Evolutionary conservation across 2,329 filamentous ascomycete genomes (phyloP), one percentile per base, ranked within the genome.

Genomic region (Aspergillus sojae): DNA sequence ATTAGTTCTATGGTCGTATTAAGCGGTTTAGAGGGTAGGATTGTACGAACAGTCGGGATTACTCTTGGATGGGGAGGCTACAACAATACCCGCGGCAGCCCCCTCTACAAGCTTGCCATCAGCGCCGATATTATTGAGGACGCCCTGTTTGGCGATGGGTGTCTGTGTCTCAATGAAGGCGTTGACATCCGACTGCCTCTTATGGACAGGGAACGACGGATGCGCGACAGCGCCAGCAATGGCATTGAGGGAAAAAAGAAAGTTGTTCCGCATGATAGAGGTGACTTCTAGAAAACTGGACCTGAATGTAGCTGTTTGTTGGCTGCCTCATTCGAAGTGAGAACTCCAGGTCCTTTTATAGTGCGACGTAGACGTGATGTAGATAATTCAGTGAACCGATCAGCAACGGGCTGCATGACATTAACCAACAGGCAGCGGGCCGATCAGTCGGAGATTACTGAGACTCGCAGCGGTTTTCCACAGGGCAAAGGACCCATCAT

Each of bases 31-130:
- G 3, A 16, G 10, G 14, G 2, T 0, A 14, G 10, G 9, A 6
- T 23, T n/a, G 32, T 21, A 76, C 79, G 71, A 68, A 85, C 84
- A 87, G 68, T 86, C 75, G 1, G 85, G 85, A 67, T 85, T 75
- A 3, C 67, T 72, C 28, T 78, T 84, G 4, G 82, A 84, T 26
- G 85, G 85, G 64, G 83, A 85, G 2, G 85, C 85, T 60, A 87
- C 75, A 3, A 87, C 80, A 58, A 84, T 78, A 41, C 85, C 84
- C 4, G 82, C 74, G 30, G 73, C 75, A 10, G 83, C 84, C 23
- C 84, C 84, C 21, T 75, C 65, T 14, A 79, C 83, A 4, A 65
- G 57, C 5, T 54, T 48, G 5, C 69, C 68, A n/a, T 67, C 61
- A 5, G 63, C 60, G 6, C 67, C 68, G 32, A 70, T 67, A 34